Evolutionary conservation across 225 moss, liverwort and hornwort genomes (phyloP).

Genomic region (Ulota crispa): DNA sequence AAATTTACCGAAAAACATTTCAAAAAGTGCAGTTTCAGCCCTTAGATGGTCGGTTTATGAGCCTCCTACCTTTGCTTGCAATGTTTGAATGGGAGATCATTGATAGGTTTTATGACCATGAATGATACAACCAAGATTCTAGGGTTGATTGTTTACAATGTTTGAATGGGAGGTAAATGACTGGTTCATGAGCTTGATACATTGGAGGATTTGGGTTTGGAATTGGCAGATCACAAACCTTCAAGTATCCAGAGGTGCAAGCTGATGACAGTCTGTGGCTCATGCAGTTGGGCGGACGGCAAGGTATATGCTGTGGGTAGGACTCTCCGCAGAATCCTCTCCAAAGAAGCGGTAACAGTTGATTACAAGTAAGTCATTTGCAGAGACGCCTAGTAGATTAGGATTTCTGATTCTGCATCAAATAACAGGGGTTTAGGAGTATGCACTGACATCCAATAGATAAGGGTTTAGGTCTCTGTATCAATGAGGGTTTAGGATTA

Average conservation of each 20-base stretch:
- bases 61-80: too few relatives aligned
- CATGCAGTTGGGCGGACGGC: slow-evolving; percentile 51
- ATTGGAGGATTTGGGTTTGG: slow-evolving; percentile 18
- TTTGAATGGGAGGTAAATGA: neutral
- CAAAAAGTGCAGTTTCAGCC: too few relatives aligned
- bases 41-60: too few relatives aligned
- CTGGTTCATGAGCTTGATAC: slow-evolving; percentile 19
- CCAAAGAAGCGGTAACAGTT: slow-evolving; percentile 46
- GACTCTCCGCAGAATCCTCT: slow-evolving; percentile 46
- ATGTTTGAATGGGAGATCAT: neutral
- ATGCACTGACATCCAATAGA: neutral
- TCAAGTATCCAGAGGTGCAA: slow-evolving; percentile 20
- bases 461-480: neutral
- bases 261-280: slow-evolving; percentile 40
- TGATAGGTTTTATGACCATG: neutral
- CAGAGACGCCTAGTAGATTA: neutral
- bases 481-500: neutral
- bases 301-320: slow-evolving; percentile 45
- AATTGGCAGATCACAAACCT: slow-evolving; percentile 28
- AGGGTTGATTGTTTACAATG: neutral
- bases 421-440: neutral
- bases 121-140: neutral
- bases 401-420: neutral
- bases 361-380: slow-evolving; percentile 39
- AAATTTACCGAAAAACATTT: too few relatives aligned